These are phyloP conservation scores for Fusarium abutilonis DNA, from an alignment of 2,329 filamentous ascomycete genomes.

Conservation along the genomic window DNA sequence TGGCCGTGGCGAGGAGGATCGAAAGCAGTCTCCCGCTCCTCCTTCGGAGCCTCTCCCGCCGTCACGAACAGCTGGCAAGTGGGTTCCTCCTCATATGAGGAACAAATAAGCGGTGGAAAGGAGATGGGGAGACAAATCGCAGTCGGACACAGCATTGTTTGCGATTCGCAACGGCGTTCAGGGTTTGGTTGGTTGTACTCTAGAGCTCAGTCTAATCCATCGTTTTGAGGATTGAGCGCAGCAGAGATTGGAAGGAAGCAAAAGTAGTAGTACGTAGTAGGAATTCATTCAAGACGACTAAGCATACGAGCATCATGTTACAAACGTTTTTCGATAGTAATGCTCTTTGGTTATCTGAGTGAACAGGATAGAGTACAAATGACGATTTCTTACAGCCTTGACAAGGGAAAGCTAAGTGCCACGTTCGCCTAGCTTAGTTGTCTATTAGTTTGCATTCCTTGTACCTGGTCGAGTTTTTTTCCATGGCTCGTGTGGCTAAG, in stretches of 20 bases:
- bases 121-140: conserved; percentile 28
- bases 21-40: conserved; percentile 55
- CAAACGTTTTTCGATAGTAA: conserved; percentile 7
- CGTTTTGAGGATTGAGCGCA: conserved; percentile 46
- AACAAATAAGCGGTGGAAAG: conserved; percentile 45
- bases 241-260: conserved; percentile 47
- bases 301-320: conserved; percentile 44
- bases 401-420: conserved; percentile 13
- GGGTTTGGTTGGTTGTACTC: conserved; percentile 52
- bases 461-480: conserved; percentile 11
- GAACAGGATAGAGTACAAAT: conserved; percentile 13
- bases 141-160: conserved; percentile 41
- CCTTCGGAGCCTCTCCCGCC: conserved; percentile 62
- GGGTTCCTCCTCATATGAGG: conserved; percentile 62
- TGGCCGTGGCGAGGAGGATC: conserved; percentile 52
- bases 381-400: conserved; percentile 15
- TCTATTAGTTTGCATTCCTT: conserved; percentile 28
- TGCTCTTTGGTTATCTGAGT: conserved; percentile 18
- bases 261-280: conserved; percentile 45
- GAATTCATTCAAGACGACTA: conserved; percentile 43
- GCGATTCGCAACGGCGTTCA: conserved; percentile 53
- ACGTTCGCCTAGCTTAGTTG: conserved; percentile 4
- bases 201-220: conserved; percentile 51
- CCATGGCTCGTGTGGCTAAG: conserved; percentile 17
- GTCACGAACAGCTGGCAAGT: conserved; percentile 66